Base-by-base conservation (phyloP, 2,329 filamentous ascomycete species). In the Dothistroma pini region DNA sequence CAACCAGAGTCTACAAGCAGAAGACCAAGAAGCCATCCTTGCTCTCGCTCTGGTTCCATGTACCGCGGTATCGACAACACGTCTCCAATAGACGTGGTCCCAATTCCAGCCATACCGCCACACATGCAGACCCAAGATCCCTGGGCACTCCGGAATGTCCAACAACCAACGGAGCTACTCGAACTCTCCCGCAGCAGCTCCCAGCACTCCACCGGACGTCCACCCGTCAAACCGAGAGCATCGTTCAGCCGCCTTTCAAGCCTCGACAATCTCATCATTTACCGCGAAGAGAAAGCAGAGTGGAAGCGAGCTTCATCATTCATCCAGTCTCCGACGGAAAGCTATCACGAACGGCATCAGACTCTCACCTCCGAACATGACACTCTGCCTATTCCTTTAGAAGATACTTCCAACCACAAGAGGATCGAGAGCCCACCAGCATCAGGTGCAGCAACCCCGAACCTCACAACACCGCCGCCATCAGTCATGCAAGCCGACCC, bases 181-280 rank as follows among this genome's bases (percentile, higher is more conserved):
- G 63, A 63, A 10, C 49, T 67, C 29, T 63, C 59, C 32, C 58
- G 65, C 7, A 66, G 63, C 54, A 64, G 61, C 34, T 66, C 65
- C 1, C 59, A 60, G n/a, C 60, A 56, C 14, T 67, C 65, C 9
- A 51, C 58, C 12, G 54, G 49, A 14, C 56, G 65, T 32, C 57
- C 62, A 34, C 67, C 65, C 41, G 41, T 19, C 48, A 68, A 64
- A 52, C 69, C 67, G 9, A 67, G 64, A 56, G 50, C 63, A 12
- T 70, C 68, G 0, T 66, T 72, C 52, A 61, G 59, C 6, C 59
- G 66, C 14, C 60, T 72, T 1, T 70, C 70, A 14, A 74, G 71
- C 48, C 63, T 74, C 16, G 72, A 75, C 58, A 71, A 67, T 41
- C 50, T 75, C 48, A 67, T 74, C 50, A 66, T 65, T 5, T 73